Conservation (phyloP, 441 rosid genomes). For the Mallotus repandus region DNA sequence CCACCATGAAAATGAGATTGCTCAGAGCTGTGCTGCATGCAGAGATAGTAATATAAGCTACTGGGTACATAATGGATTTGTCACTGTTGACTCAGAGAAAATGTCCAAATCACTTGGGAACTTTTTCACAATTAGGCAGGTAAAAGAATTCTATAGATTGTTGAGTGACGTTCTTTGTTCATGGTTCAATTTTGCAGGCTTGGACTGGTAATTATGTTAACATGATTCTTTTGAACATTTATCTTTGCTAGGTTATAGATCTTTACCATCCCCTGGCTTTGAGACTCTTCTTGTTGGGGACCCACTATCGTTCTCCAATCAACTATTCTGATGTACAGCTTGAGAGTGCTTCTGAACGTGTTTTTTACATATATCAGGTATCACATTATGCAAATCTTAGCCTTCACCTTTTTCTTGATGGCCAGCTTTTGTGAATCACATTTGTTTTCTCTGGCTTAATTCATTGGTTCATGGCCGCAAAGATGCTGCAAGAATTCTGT, state of each 20-base stretch:
- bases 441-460: conserved; percentile 1
- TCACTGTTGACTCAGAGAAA: conserved; percentile 85
- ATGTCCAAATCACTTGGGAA: conserved; percentile 98
- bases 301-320: conserved; percentile 90
- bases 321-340: conserved; percentile 76
- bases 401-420: neutral
- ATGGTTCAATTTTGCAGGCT: neutral
- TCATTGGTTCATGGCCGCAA: neutral
- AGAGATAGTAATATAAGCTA: conserved; percentile 62
- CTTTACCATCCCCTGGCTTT: conserved; percentile 84
- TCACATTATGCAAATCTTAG: neutral
- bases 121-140: conserved; percentile 94
- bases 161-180: neutral
- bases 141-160: conserved; percentile 20
- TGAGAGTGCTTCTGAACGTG: conserved; percentile 89
- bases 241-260: conserved; percentile 57
- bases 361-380: conserved; percentile 92
- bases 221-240: conserved; percentile 9
- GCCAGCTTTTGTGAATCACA: neutral
- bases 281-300: conserved; percentile 78
- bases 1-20: conserved; percentile 96
- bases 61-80: conserved; percentile 95
- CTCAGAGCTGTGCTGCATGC: conserved; percentile 95
- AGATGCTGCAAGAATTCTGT: conserved; percentile 1
- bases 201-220: neutral